Evolutionary conservation across 2,329 filamentous ascomycete genomes (phyloP), one percentile per base, ranked within the genome.

Genomic region (Neonectria neomacrospora): DNA sequence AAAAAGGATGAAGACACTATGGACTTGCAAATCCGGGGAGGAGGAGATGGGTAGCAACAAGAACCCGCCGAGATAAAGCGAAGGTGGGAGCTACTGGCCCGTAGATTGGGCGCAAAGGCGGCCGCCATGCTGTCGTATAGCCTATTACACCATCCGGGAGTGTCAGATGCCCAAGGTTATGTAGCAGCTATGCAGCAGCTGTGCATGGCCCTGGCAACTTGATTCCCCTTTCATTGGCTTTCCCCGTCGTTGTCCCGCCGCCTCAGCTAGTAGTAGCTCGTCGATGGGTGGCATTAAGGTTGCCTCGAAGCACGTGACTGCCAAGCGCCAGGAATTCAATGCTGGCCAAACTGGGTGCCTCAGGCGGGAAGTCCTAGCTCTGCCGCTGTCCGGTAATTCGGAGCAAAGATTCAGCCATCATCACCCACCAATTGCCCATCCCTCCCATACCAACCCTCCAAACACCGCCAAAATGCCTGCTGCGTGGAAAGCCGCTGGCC

Each of bases 401-500:
- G 75, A 71, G 70, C 75, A 71, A 76, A 75, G 74, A 77, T 74
- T 79, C 74, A 76, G 74, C 70, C 73, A 74, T 71, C 72, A 76
- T 73, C 75, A 73, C 69, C 56, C 71, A 79, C 64, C 69, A 76
- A 73, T 72, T 72, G 65, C 67, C 66, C 67, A 64, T 66, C 63
- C 62, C 64, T 58, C 61, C 65, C 67, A 64, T 73, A 74, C 72
- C 73, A 73, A 69, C 69, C 71, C 73, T 70, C 73, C 79, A 70
- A 77, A 78, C 80, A 77, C 78, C 80, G 80, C 80, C 88, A 93
- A 88, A 85, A 99, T 98, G 96, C 87, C 91, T 84, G 95, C 94
- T 86, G 93, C 94, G 80, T 99, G 95, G 96, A 98, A 97, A 92
- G 89, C 94, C 79, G 93, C 96, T 81, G 96, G 96, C 83, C 87